Conservation (phyloP, 345 rosid genomes). For the Hirschfeldia incana region DNA sequence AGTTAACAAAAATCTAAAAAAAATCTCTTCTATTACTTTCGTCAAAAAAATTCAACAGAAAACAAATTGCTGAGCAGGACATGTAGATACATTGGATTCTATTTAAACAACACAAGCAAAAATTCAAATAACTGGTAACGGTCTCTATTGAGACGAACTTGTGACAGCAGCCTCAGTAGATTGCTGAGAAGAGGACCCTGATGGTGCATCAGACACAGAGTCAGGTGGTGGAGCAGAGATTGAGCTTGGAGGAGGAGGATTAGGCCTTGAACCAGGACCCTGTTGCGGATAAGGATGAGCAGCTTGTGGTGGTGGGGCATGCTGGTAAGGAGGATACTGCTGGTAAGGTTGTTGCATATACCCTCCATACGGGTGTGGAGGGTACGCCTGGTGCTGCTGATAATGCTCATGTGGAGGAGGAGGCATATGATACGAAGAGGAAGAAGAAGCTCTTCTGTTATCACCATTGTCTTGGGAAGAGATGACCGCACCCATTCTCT, state of each 20-base stretch:
- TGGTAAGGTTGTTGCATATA: conserved; percentile 73
- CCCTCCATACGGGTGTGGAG: conserved; percentile 57
- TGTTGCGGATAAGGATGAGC: conserved; percentile 45
- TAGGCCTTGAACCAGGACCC: conserved; percentile 34
- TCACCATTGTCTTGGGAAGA: conserved; percentile 67
- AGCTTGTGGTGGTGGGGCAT: conserved; percentile 42
- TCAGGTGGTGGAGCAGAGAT: conserved; percentile 25
- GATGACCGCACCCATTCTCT: conserved; percentile 87
- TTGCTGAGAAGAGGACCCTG: conserved; percentile 21
- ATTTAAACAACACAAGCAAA: not conserved
- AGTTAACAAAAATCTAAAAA: not conserved
- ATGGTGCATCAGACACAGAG: conserved; percentile 8
- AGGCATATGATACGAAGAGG: conserved; percentile 51
- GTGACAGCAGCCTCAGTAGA: conserved; percentile 11
- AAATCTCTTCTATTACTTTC: not conserved
- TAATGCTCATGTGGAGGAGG: conserved; percentile 40
- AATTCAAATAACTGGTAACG: not conserved
- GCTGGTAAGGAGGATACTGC: conserved; percentile 57
- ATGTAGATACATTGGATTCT: not conserved
- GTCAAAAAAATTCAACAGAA: not conserved
- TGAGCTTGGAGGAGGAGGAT: conserved; percentile 17
- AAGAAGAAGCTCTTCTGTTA: conserved; percentile 51
- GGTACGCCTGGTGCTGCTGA: conserved; percentile 55
- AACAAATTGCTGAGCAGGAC: not conserved
- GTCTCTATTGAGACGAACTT: not conserved